Evolutionary conservation across 148 eudicot species (phyloP).

Genomic region (Fallopia convolvulus): DNA sequence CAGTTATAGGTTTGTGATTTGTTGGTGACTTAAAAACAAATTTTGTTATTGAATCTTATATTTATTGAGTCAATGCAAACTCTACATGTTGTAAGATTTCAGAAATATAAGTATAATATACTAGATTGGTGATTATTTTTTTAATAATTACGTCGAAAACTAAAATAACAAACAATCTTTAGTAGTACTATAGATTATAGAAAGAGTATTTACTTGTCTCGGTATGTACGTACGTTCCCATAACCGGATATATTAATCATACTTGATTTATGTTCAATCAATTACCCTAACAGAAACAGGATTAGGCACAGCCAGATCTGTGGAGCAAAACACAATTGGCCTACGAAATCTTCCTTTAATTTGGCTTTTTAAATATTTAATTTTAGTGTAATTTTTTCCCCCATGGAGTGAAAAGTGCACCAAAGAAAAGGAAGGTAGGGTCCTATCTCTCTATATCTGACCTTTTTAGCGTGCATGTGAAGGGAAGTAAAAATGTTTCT

Average conservation of each 20-base stretch:
- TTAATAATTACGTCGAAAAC: too few relatives aligned
- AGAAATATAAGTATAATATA: too few relatives aligned
- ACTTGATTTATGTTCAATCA: background rate
- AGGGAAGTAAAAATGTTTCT: background rate
- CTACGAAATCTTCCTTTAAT: background rate
- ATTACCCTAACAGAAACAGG: background rate
- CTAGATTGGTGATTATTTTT: too few relatives aligned
- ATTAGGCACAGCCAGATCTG: slow-evolving; percentile 3
- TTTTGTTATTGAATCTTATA: too few relatives aligned
- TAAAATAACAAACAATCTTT: too few relatives aligned
- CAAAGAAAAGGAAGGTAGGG: background rate
- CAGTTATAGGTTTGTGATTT: too few relatives aligned
- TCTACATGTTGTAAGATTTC: too few relatives aligned
- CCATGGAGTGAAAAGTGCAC: slow-evolving; percentile 6
- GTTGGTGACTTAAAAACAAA: too few relatives aligned
- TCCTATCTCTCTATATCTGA: background rate
- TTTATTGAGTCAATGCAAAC: too few relatives aligned
- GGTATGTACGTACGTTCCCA: background rate
- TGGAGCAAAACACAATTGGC: background rate
- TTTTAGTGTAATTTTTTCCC: background rate
- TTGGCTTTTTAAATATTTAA: background rate
- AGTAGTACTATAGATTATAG: too few relatives aligned
- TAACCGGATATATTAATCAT: background rate
- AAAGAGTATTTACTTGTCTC: too few relatives aligned
- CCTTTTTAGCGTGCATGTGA: slow-evolving; percentile 9